Conservation (phyloP, 306 rosid species). For the Cicer bijugum region DNA sequence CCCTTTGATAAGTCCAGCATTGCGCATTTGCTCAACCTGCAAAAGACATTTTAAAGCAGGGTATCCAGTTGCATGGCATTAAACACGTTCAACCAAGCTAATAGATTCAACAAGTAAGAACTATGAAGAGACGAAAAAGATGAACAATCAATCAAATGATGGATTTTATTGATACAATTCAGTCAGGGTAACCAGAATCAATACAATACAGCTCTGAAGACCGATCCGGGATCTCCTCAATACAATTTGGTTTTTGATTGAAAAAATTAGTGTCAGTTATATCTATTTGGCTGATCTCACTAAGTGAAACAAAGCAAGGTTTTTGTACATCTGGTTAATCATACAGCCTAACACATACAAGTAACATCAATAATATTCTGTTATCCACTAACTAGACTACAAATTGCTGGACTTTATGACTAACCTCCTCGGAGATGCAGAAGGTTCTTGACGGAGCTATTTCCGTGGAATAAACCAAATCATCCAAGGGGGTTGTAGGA, state of each 20-base stretch:
- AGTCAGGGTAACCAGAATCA: background rate
- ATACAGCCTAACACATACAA: background rate
- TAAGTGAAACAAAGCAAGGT: background rate
- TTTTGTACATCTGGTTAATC: conserved; percentile 2
- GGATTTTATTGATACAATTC: conserved; percentile 5
- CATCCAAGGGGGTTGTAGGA: conserved; percentile 61
- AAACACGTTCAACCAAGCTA: conserved; percentile 25
- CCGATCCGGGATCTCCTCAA: background rate
- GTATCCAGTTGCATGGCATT: conserved; percentile 16
- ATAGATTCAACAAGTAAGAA: background rate
- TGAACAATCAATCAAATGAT: background rate
- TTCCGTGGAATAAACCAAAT: conserved; percentile 57
- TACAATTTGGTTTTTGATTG: background rate
- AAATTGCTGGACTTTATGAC: conserved; percentile 38
- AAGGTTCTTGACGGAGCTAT: conserved; percentile 87
- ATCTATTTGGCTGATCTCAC: background rate
- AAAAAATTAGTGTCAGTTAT: background rate
- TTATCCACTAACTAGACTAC: conserved; percentile 36
- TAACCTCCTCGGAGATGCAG: conserved; percentile 86
- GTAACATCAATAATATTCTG: conserved; percentile 1
- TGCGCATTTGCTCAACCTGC: conserved; percentile 81
- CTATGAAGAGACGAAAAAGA: background rate
- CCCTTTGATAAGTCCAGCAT: conserved; percentile 82
- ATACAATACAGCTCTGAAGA: background rate
- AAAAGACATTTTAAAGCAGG: conserved; percentile 36